Evolutionary conservation across 1,284 basidiomycete genomes (phyloP).

Genomic region (Sporisorium exsertum): DNA sequence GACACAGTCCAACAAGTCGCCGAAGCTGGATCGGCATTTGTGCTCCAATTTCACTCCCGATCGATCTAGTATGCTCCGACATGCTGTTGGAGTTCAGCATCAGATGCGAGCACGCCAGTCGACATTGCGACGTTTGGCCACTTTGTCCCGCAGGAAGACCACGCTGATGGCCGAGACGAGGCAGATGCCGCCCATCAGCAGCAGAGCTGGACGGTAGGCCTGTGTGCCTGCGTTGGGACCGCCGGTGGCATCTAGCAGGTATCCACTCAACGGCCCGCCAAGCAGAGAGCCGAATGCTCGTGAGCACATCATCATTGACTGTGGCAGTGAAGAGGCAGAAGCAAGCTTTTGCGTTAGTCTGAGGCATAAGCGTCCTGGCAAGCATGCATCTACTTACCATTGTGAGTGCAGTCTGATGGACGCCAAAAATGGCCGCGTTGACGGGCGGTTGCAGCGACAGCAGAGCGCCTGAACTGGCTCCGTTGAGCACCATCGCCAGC

Average conservation of each 20-base stretch:
- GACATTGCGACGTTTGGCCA: slow-evolving; percentile 33
- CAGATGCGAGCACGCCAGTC: slow-evolving; percentile 38
- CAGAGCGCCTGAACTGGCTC: slow-evolving; percentile 47
- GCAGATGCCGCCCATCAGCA: slow-evolving; percentile 48
- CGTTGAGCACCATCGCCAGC: slow-evolving; percentile 53
- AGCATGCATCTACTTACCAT: slow-evolving; percentile 25
- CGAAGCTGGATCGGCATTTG: neutral
- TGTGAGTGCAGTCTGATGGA: slow-evolving; percentile 41
- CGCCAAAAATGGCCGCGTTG: slow-evolving; percentile 52
- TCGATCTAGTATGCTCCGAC: neutral
- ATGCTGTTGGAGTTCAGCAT: neutral
- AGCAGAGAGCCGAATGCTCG: slow-evolving; percentile 49
- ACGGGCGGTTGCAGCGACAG: slow-evolving; percentile 52
- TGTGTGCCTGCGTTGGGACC: slow-evolving; percentile 36
- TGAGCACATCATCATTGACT: slow-evolving; percentile 50
- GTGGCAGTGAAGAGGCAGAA: neutral
- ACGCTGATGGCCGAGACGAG: slow-evolving; percentile 39
- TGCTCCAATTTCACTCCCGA: neutral
- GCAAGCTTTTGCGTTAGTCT: neutral
- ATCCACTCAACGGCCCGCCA: slow-evolving; percentile 48
- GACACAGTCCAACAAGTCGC: slow-evolving; percentile 6
- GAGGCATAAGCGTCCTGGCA: no score
- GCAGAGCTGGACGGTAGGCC: slow-evolving; percentile 42
- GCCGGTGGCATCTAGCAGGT: slow-evolving; percentile 50
- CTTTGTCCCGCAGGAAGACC: slow-evolving; percentile 30